Evolutionary conservation across 352 stramenopile genomes (phyloP), one percentile per base, ranked within the genome.

Genomic region (Chrysophaeum taylorii): DNA sequence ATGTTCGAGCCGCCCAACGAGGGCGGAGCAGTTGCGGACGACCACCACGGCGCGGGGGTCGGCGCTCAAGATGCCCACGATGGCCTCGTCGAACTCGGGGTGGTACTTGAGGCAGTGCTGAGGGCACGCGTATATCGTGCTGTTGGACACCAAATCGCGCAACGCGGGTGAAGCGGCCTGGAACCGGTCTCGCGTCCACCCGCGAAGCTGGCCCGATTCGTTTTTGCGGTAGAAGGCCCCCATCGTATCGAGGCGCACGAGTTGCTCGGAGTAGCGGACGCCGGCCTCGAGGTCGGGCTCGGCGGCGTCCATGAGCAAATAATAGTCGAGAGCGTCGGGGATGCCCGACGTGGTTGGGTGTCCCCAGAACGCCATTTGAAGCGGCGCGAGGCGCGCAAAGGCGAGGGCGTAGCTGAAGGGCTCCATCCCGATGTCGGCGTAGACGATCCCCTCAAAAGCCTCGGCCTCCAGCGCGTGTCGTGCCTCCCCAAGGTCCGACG

Each of bases 311-410:
- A 25, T 61, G 71, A 68, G 16, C 45, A 92, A 79, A 50, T 87
- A 90, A 48, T 88, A 90, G 70, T 92, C 85, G 39, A 90, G 86
- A 0, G 77, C 48, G 2, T 81, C 73, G 39, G 85, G 82, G 21
- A 74, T 37, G 5, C 78, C 85, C 0, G 82, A 85, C 23, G 84
- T 89, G 60, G 90, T 85, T 7, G 84, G 84, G 42, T 92, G 85
- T 25, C 85, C 85, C 85, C 85, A 92, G 64, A 92, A 92, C 0
- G 85, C 81, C 50, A 84, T 82, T 54, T 89, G 84, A 0, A 86
- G 71, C 0, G 75, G 78, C 12, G 84, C 84, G 23, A 89, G 36
- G 4, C 85, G 78, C 33, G 83, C 79, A 69, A 87, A 82, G 0
- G 84, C 82, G 0, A 90, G 69, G 37, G 84, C 75, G 21, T 88